Conservation (phyloP, 78 protist genomes). For the Isochrysis galbana region DNA sequence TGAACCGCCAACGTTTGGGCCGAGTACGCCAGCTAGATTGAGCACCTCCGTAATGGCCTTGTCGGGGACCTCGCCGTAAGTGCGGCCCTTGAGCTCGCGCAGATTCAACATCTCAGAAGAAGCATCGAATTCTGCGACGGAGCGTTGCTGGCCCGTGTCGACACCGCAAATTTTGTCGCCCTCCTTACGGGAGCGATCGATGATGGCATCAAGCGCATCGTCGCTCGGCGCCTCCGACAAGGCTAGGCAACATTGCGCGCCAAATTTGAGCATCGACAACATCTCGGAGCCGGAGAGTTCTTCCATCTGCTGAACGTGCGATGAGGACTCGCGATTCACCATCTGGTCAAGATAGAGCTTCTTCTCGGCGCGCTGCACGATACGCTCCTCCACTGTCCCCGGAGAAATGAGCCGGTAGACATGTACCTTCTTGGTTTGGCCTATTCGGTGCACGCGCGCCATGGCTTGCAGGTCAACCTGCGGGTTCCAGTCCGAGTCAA, state of each 20-base stretch:
- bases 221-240: neutral
- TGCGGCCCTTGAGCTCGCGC: neutral
- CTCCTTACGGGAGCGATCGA: neutral
- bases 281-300: neutral
- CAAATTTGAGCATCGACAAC: neutral
- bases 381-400: constrained; percentile 90
- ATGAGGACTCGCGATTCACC: neutral
- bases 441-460: constrained; percentile 82
- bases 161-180: neutral
- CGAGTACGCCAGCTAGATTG: neutral
- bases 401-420: constrained; percentile 52
- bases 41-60: neutral
- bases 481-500: constrained; percentile 95
- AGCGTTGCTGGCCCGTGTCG: neutral
- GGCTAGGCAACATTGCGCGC: neutral
- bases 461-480: constrained; percentile 66
- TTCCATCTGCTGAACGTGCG: neutral
- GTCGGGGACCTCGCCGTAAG: neutral
- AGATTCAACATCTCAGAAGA: neutral
- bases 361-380: constrained; percentile 91
- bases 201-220: neutral
- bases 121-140: neutral
- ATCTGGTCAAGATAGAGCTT: constrained; percentile 82
- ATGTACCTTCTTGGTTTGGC: constrained; percentile 75
- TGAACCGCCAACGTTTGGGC: neutral